Evolutionary conservation across 768 basidiomycete genomes (phyloP), one percentile per base, ranked within the genome.

Genomic region (Crucibulum laeve): DNA sequence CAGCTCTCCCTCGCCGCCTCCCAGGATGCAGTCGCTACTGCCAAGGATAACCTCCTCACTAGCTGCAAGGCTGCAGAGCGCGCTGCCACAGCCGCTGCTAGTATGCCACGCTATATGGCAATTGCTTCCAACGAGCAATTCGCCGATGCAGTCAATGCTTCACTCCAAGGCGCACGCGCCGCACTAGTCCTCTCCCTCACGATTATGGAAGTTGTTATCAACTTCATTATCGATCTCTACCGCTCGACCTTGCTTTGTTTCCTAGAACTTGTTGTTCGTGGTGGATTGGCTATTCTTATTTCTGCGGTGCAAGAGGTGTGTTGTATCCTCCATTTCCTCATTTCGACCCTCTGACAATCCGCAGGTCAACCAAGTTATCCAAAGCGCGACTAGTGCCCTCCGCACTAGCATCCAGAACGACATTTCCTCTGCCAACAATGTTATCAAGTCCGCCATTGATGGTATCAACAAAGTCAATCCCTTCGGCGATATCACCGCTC

Each of bases 181-280:
- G 76, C 84, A 4, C 74, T 96, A 41, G 67, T 86, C 25, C 66
- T 90, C 30, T 66, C 89, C 2, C 68, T 97, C 44, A 95, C 88
- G 0, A 70, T 82, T 26, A 85, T 95, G 79, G 91, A 96, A 58
- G 82, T 74, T 1, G 77, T 94, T 55, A 84, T 93, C 64, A 91
- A 89, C 55, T 97, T 98, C 63, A 77, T 96, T 50, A 78, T 98
- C 51, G 87, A 91, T 64, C 79, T 85, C 36, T 98, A 96, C 59
- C 85, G 93, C 30, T 94, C 92, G 3, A 88, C 94, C 3, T 84
- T 95, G 56, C 74, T 99, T 41, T 99, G 95, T 62, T 92, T 96
- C 53, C 68, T 96, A 50, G 92, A 98, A 62, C 74, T 98, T 34
- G 82, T 89, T 18, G 80, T 99, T 7, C 75, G 82, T 22, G 92